Base-by-base conservation (phyloP, 1,139 yeast species). In the Taphrina pruni region DNA sequence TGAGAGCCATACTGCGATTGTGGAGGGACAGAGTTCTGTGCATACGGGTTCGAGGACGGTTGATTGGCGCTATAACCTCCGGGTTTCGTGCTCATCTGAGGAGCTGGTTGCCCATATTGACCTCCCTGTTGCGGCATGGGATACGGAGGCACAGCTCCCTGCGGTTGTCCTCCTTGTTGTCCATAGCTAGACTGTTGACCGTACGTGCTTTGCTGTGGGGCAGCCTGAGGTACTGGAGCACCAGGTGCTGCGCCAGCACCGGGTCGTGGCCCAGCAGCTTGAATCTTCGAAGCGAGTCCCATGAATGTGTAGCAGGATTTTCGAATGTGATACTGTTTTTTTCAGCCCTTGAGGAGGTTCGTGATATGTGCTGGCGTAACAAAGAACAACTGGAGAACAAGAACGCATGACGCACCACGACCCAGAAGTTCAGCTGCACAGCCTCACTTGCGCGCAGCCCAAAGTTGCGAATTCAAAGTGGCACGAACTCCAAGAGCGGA, bases 271-370 rank as follows among this genome's bases (percentile, higher is more conserved):
- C 54, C 62, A 21, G 62, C 43, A 9, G 67, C 50, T 36, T 54
- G 61, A n/a, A 64, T 64, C 48, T 64, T 64, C 20, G 43, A 43
- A 21, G 67, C 67, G 32, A 64, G 61, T 45, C 67, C 67, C 67
- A 64, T 64, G 39, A 11, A 7, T 12, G 8, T 14, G n/a, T 45
- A n/a, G 20, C 4, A 26, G 32, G 32, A 4, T 4, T 26, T 26
- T 4, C 32, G 32, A 26, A 4, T 26, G 32, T 26, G 32, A 4
- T 26, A 2, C 4, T 2, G 4, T 26, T 26, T 26, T 2, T 26
- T 26, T 26, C 32, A 26, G 4, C 4, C 32, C 32, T 26, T 26
- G 32, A 26, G 32, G 32, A 26, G 32, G 4, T 2, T 26, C 32
- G 2, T 26, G 32, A 26, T 26, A 26, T 39, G 43, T 39, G 14